Conservation (phyloP, 805 yeast genomes). For the Barnettozyma siamensis region DNA sequence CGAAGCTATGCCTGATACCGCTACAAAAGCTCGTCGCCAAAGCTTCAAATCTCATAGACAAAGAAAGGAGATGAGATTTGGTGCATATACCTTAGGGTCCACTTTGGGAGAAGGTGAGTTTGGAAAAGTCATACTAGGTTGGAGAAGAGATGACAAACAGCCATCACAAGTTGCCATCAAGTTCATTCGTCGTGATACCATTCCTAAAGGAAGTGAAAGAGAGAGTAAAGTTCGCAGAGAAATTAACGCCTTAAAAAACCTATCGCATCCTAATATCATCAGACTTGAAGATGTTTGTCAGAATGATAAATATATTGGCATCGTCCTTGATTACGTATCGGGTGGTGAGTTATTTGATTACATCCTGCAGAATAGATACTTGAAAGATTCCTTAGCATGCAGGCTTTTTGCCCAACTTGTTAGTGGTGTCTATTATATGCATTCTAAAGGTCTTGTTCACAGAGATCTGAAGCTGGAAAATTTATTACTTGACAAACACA, state of each 20-base stretch:
- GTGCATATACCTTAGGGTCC: constrained; percentile 84
- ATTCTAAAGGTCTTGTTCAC: constrained; percentile 64
- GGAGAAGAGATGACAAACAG: constrained; percentile 80
- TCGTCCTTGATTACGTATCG: constrained; percentile 92
- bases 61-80: constrained; percentile 75
- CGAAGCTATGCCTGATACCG: constrained; percentile 1
- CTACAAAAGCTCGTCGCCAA: constrained; percentile 19
- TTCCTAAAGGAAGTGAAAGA: constrained; percentile 79
- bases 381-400: constrained; percentile 85
- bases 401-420: constrained; percentile 87
- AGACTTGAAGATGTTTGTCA: constrained; percentile 88
- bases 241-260: constrained; percentile 78
- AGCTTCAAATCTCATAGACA: constrained; percentile 27
- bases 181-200: constrained; percentile 79
- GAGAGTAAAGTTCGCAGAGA: constrained; percentile 90
- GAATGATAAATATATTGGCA: constrained; percentile 92
- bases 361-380: constrained; percentile 76
- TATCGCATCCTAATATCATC: constrained; percentile 92
- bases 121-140: constrained; percentile 94
- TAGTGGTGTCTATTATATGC: constrained; percentile 86
- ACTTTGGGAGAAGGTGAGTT: constrained; percentile 98
- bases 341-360: constrained; percentile 97
- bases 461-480: constrained; percentile 73
- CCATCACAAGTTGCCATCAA: constrained; percentile 84
- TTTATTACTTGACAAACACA: constrained; percentile 49